Percentiles rank a stretch among this genome's conserved stretches.
phyloP scores from a whole-genome alignment of 306 rosid species.

The Sechiopsis laciniata region DNA sequence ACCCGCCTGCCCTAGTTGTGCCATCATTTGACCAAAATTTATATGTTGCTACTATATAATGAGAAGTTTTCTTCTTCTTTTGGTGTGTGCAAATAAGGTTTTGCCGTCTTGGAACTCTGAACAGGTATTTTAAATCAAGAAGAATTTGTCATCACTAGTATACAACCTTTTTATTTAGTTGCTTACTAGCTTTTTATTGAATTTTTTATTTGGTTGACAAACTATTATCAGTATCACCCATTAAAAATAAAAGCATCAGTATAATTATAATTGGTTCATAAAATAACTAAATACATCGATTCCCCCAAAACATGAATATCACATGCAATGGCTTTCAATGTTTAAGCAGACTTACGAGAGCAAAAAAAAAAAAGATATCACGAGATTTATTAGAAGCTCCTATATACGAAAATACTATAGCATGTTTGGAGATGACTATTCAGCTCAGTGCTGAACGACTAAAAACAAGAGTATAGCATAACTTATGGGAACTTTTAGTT shows the following conservation, averaged over 20 bases:
- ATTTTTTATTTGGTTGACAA: neutral
- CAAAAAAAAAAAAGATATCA: neutral
- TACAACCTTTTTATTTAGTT: conserved; percentile 1
- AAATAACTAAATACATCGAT: neutral
- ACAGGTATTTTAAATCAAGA: neutral
- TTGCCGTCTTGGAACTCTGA: neutral
- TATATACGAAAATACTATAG: neutral
- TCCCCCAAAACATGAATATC: neutral
- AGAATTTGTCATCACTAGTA: neutral
- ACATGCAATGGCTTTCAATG: neutral
- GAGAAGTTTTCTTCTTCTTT: neutral
- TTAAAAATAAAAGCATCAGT: neutral
- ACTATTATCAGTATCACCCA: neutral
- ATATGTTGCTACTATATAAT: conserved; percentile 7
- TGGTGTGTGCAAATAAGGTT: neutral
- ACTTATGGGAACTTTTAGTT: neutral
- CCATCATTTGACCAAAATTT: conserved; percentile 15
- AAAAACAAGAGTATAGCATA: neutral
- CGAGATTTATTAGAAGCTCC: neutral
- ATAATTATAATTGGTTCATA: neutral
- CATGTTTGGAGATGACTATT: neutral
- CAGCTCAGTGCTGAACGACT: neutral
- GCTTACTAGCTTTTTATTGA: neutral
- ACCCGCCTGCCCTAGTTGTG: conserved; percentile 15
- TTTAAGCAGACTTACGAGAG: neutral